Percentiles rank a stretch among this genome's conserved stretches.
These are phyloP conservation scores for Coffea eugenioides DNA, from an alignment of 257 asterid species.

Conservation along the genomic window DNA sequence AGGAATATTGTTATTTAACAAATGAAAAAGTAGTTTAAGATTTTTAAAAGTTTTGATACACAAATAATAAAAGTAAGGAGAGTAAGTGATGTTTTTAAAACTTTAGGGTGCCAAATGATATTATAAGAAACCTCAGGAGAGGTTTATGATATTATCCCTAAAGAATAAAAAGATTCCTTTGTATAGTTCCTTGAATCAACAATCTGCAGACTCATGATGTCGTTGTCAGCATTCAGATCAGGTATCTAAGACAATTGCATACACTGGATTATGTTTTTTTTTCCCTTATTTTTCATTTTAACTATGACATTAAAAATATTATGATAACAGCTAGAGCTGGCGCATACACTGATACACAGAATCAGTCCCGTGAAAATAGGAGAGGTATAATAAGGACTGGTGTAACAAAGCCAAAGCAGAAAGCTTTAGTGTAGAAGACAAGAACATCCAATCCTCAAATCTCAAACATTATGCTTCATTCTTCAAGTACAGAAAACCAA, in stretches of 20 bases:
- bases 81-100: too few relatives aligned
- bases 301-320: neutral
- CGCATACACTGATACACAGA: neutral
- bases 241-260: neutral
- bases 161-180: neutral
- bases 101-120: too few relatives aligned
- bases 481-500: slow-evolving; percentile 9
- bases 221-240: neutral
- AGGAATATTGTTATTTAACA: too few relatives aligned
- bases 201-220: neutral
- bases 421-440: slow-evolving; percentile 9
- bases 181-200: neutral
- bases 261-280: neutral
- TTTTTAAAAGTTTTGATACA: too few relatives aligned
- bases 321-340: neutral
- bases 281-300: neutral
- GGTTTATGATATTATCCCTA: too few relatives aligned
- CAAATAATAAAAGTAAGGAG: too few relatives aligned
- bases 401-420: neutral
- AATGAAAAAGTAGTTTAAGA: too few relatives aligned
- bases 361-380: neutral
- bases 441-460: neutral
- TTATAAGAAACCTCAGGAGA: too few relatives aligned
- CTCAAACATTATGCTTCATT: neutral
- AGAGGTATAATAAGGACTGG: neutral